Evolutionary conservation across 495 filamentous ascomycete genomes (phyloP).

Genomic region (Hapsidospora chrysogenum): DNA sequence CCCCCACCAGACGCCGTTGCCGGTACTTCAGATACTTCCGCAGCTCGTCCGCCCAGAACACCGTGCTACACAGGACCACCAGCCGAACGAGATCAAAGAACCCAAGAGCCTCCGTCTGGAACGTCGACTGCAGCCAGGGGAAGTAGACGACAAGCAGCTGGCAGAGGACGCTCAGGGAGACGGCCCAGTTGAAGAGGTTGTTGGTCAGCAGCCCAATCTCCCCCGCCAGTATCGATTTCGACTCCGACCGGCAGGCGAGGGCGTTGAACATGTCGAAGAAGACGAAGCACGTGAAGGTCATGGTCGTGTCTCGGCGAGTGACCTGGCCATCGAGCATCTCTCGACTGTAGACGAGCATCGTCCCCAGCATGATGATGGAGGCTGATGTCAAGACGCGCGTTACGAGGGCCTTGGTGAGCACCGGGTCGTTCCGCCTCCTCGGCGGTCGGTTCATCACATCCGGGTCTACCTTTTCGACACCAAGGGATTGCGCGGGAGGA

Average conservation of each 20-base stretch:
- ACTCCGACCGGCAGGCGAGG: slow-evolving; percentile 78
- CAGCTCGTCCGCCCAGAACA: slow-evolving; percentile 89
- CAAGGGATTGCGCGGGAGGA: slow-evolving; percentile 89
- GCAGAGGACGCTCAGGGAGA: slow-evolving; percentile 64
- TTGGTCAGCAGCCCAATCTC: slow-evolving; percentile 74
- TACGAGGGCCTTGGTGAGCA: slow-evolving; percentile 69
- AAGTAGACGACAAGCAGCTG: slow-evolving; percentile 87
- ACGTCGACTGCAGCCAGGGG: slow-evolving; percentile 79
- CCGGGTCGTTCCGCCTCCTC: slow-evolving; percentile 65
- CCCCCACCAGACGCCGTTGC: slow-evolving; percentile 16
- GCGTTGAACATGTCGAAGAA: slow-evolving; percentile 99
- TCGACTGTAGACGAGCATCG: slow-evolving; percentile 73
- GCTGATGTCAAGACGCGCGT: slow-evolving; percentile 78
- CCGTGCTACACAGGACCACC: slow-evolving; percentile 58
- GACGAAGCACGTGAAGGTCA: slow-evolving; percentile 98
- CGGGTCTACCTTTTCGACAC: slow-evolving; percentile 89
- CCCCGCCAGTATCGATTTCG: slow-evolving; percentile 71
- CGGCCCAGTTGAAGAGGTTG: slow-evolving; percentile 90
- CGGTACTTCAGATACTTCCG: slow-evolving; percentile 55
- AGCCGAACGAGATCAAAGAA: slow-evolving; percentile 56
- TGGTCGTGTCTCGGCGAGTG: slow-evolving; percentile 88
- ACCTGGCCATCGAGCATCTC: slow-evolving; percentile 80
- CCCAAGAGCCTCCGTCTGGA: slow-evolving; percentile 81
- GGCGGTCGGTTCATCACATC: slow-evolving; percentile 87
- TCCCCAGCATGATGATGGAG: slow-evolving; percentile 76